phyloP scores from a whole-genome alignment of 73 alveolate species.

The Tetrahymena borealis region DNA sequence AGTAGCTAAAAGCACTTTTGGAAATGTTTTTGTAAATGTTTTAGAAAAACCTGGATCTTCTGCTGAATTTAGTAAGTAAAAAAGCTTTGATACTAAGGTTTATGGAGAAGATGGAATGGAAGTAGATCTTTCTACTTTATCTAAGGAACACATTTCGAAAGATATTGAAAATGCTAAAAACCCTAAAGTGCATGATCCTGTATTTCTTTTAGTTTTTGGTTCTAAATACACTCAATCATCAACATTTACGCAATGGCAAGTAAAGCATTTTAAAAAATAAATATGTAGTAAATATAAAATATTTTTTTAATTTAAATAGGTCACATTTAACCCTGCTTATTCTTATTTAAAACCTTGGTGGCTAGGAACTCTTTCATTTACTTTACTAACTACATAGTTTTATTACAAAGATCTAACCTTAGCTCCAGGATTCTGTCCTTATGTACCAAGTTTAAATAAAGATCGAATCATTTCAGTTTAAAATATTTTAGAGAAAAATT shows the following conservation, averaged over 20 bases:
- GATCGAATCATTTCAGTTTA: neutral
- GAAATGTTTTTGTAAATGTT: neutral
- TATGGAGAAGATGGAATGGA: neutral
- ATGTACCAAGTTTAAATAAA: slow-evolving; percentile 5
- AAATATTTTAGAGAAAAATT: neutral
- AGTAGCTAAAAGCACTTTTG: neutral
- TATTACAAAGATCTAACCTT: slow-evolving; percentile 4
- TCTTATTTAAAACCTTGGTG: slow-evolving; percentile 41
- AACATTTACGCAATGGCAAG: neutral
- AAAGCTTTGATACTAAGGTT: neutral
- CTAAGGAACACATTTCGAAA: neutral
- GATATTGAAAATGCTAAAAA: neutral
- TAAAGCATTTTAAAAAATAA: neutral
- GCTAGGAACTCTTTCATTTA: slow-evolving; percentile 32
- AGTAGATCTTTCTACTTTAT: neutral
- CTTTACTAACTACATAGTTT: slow-evolving; percentile 14
- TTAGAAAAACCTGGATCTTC: neutral
- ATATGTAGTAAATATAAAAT: neutral
- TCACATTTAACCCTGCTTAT: slow-evolving; percentile 36
- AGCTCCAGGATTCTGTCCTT: slow-evolving; percentile 45
- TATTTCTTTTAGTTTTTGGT: neutral
- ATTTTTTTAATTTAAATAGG: neutral
- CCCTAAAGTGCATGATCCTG: neutral
- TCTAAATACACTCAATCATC: neutral
- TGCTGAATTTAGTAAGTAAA: neutral